Evolutionary conservation across 306 rosid species (phyloP), one percentile per base, ranked within the genome.

Genomic region (Prunus kanzakura): DNA sequence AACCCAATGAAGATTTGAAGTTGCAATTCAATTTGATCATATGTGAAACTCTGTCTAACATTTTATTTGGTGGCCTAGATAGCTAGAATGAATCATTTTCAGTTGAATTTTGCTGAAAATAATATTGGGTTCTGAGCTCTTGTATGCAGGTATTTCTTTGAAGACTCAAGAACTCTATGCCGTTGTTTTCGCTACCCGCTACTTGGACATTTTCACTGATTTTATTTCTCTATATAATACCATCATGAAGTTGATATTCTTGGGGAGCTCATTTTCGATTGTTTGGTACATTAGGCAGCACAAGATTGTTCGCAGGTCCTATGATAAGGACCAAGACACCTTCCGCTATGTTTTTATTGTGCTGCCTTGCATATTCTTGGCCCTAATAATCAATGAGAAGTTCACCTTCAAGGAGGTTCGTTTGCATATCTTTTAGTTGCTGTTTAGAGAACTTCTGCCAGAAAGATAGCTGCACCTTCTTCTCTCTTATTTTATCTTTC

Each of bases 81-180:
- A 45, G 35, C 56, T 54, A 32, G 2, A 13, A n/a, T 67, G 38
- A 29, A 70, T 3, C 19, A 11, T 50, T 51, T 9, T 19, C 5
- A 10, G 12, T 18, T n/a, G 61, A 32, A 16, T 45, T 45, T 45
- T 16, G 52, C 49, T 72, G 45, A 58, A 43, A 46, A 16, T 25
- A 32, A 29, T 25, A 10, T 18, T 60, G 47, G 69, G 47, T 73
- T 60, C 46, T 25, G n/a, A 60, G 30, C 32, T 45, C 3, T 80
- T 50, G 65, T 29, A 43, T 86, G 75, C 88, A 93, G 98, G 98
- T 73, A 70, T 91, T 72, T 91, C 98, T 27, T 82, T 93, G 92
- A 93, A 87, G 88, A 91, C 97, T 30, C 98, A 93, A 90, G 98
- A 93, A 82, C 97, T 93, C 61, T 93, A 89, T 64, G 89, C 98